These are phyloP conservation scores for Taxillus chinensis DNA, from an alignment of 164 flowering plant species.

Conservation along the genomic window DNA sequence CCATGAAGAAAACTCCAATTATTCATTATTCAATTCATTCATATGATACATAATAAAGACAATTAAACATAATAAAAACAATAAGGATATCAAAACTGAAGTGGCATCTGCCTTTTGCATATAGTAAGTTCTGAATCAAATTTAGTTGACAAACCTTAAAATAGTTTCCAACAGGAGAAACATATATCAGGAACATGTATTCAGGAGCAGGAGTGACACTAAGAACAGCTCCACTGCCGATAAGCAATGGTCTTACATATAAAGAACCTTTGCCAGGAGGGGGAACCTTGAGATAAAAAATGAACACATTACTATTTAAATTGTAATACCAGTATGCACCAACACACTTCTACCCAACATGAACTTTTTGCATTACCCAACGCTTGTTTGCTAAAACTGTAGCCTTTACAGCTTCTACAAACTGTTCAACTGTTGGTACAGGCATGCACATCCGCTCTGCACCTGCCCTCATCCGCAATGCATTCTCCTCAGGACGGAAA, in stretches of 20 bases:
- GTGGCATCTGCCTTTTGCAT: too few relatives aligned
- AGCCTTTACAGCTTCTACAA: constrained; percentile 69
- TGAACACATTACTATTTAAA: neutral
- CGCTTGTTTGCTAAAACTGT: constrained; percentile 62
- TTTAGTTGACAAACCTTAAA: constrained; percentile 44
- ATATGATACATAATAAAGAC: too few relatives aligned
- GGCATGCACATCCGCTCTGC: constrained; percentile 95
- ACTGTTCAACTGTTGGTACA: constrained; percentile 69
- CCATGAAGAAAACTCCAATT: too few relatives aligned
- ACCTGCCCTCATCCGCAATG: constrained; percentile 59
- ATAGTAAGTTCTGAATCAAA: too few relatives aligned
- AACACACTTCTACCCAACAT: neutral
- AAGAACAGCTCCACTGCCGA: constrained; percentile 72
- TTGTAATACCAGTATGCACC: neutral
- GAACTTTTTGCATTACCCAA: constrained; percentile 41
- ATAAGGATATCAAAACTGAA: too few relatives aligned
- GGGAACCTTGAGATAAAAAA: constrained; percentile 44
- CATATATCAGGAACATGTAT: constrained; percentile 67
- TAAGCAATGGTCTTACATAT: constrained; percentile 75
- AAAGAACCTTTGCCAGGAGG: constrained; percentile 87
- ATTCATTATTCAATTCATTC: too few relatives aligned
- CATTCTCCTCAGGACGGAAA: constrained; percentile 85
- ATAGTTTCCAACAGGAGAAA: constrained; percentile 87
- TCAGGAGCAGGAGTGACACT: constrained; percentile 84
- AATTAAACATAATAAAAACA: too few relatives aligned